Base-by-base conservation (phyloP, 139 green algal genomes). In the Trebouxia sp. region DNA sequence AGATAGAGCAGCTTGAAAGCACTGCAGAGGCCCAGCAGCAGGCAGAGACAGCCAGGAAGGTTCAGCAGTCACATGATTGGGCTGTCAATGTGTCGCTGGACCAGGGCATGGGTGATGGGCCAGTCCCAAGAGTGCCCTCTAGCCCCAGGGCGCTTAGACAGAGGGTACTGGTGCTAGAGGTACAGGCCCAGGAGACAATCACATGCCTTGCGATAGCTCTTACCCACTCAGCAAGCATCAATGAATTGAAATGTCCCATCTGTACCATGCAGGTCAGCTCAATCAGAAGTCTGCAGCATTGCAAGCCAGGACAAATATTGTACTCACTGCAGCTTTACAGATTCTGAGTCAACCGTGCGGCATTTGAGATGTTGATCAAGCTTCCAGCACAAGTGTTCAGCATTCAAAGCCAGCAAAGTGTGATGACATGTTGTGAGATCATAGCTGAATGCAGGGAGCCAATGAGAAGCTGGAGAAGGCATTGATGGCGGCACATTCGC, bases 391-490 rank as follows among this genome's bases (percentile, higher is more conserved):
- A 24, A 39, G 53, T 32, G 32, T 45, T n/a, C n/a, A 37, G 22
- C 26, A 10, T 65, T 26, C 55, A 65, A n/a, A 2, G 22, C 24
- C 17, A 38, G 35, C 0, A 24, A 65, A 37, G 22, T 35, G 0
- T 65, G 55, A 65, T 11, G 10, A 53, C 2, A 26, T 53, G 47
- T 53, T 53, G 47, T 53, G n/a, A n/a, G n/a, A n/a, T n/a, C n/a
- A n/a, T n/a, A n/a, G n/a, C n/a, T 53, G 47, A 20, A 42, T 82
- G 78, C 62, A 79, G 74, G 83, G 47, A 11, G 79, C 79, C 17
- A 70, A 84, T 43, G 79, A 84, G 58, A 76, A 55, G 35, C 67
- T 82, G 41, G 79, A 75, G 35, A 65, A 43, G 24, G 75, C 75
- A 10, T 72, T 80, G 51, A 41, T 43, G 53, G 50, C 24, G 26